Percentiles rank a stretch among this genome's conserved stretches.
phyloP scores from a whole-genome alignment of 106 monocot species.

The Platanthera guangdongensis region DNA sequence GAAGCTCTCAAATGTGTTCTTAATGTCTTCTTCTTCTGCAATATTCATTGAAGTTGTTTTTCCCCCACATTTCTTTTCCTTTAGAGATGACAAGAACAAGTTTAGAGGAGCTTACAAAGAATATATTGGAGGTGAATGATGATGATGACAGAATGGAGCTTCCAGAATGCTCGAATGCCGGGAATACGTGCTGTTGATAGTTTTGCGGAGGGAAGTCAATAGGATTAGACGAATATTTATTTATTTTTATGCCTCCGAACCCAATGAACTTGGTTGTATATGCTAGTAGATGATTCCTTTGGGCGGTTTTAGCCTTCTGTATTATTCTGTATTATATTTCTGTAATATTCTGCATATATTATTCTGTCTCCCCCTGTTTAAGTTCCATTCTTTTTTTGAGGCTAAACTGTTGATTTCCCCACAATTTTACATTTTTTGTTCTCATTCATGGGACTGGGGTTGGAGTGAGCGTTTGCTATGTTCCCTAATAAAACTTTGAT shows the following conservation, averaged over 20 bases:
- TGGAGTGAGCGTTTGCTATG: too few relatives aligned
- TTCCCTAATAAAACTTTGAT: too few relatives aligned
- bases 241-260: not conserved
- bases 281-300: not conserved
- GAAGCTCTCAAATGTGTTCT: not conserved
- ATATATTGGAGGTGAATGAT: slow-evolving; percentile 8
- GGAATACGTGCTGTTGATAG: not conserved
- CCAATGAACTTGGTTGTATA: not conserved
- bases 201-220: not conserved
- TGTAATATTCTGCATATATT: not conserved
- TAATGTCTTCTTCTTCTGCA: not conserved
- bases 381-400: not conserved
- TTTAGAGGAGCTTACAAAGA: slow-evolving; percentile 9
- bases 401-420: not conserved
- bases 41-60: not conserved
- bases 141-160: slow-evolving; percentile 6
- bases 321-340: not conserved
- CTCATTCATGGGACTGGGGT: too few relatives aligned
- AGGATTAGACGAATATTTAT: not conserved
- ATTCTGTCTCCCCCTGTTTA: not conserved
- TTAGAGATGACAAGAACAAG: slow-evolving; percentile 10
- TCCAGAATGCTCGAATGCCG: slow-evolving; percentile 3
- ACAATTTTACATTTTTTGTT: too few relatives aligned
- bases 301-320: not conserved
- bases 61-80: not conserved